These are phyloP conservation scores for Arthroderma sp. DNA, from an alignment of 2,329 filamentous ascomycete genomes.

Conservation along the genomic window DNA sequence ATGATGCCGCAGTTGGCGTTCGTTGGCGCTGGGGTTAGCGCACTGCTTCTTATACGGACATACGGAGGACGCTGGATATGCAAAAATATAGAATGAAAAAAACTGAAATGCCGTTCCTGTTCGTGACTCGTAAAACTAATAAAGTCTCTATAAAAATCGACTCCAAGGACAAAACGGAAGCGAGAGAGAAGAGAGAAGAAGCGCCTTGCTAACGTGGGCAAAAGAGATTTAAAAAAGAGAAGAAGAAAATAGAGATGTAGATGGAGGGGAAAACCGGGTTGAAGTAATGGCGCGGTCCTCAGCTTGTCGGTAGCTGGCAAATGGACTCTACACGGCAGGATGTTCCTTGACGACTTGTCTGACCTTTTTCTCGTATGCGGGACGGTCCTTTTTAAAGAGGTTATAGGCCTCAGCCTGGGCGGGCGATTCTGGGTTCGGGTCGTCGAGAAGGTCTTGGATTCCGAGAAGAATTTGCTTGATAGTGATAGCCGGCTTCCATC, in stretches of 20 bases:
- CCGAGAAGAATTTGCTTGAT: conserved; percentile 95
- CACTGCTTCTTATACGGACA: background rate
- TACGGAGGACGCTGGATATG: too few relatives aligned
- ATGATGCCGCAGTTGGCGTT: background rate
- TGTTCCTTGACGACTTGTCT: conserved; percentile 81
- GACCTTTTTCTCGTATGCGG: conserved; percentile 80
- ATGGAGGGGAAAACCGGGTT: background rate
- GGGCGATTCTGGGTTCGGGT: conserved; percentile 92
- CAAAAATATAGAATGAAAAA: too few relatives aligned
- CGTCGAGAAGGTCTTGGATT: conserved; percentile 89
- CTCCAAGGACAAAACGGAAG: conserved; percentile 8
- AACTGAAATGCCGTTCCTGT: background rate
- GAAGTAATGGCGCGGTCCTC: conserved; percentile 10
- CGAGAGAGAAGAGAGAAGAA: conserved; percentile 10
- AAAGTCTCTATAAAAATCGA: background rate
- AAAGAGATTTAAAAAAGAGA: background rate
- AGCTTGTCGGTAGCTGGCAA: background rate
- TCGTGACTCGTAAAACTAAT: background rate
- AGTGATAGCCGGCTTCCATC: conserved; percentile 96
- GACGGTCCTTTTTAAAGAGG: conserved; percentile 79
- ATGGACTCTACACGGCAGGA: conserved; percentile 45
- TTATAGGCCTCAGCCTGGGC: conserved; percentile 97
- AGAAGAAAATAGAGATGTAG: background rate
- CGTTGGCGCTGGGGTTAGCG: background rate
- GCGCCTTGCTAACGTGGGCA: background rate